phyloP scores from a whole-genome alignment of 2,329 filamentous ascomycete genomes.

The Ascochyta koolunga region DNA sequence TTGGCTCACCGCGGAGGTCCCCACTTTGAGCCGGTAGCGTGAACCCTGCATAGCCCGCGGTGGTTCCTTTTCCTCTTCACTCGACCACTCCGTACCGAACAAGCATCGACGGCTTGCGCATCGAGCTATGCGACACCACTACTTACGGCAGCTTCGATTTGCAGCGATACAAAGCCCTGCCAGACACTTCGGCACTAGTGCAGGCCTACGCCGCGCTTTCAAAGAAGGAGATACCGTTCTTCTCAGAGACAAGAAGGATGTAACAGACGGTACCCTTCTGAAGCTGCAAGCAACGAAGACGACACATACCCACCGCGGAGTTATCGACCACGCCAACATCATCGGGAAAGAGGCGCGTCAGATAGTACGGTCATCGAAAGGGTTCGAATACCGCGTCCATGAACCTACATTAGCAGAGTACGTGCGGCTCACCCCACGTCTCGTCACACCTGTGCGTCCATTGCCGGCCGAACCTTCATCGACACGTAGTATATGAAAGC shows the following conservation, averaged over 20 bases:
- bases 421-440: constrained; percentile 67
- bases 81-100: constrained; percentile 5
- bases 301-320: constrained; percentile 55
- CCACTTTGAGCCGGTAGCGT: constrained; percentile 10
- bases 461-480: background rate
- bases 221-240: constrained; percentile 51
- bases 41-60: constrained; percentile 8
- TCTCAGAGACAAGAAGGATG: constrained; percentile 48
- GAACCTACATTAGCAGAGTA: constrained; percentile 76
- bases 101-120: background rate
- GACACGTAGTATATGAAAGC: background rate
- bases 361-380: constrained; percentile 61
- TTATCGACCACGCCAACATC: constrained; percentile 60
- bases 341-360: constrained; percentile 69
- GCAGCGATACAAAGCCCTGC: constrained; percentile 6
- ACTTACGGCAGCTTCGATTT: constrained; percentile 12
- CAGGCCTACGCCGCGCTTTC: constrained; percentile 30
- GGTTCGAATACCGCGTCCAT: constrained; percentile 61
- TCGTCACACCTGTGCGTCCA: constrained; percentile 73
- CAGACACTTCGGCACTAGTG: constrained; percentile 28
- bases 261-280: constrained; percentile 47
- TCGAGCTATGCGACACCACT: constrained; percentile 29
- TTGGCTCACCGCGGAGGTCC: constrained; percentile 14
- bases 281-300: constrained; percentile 45
- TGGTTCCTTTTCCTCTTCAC: background rate